Conservation (phyloP, 2,329 filamentous ascomycete species). For the Fusarium marasasianum region DNA sequence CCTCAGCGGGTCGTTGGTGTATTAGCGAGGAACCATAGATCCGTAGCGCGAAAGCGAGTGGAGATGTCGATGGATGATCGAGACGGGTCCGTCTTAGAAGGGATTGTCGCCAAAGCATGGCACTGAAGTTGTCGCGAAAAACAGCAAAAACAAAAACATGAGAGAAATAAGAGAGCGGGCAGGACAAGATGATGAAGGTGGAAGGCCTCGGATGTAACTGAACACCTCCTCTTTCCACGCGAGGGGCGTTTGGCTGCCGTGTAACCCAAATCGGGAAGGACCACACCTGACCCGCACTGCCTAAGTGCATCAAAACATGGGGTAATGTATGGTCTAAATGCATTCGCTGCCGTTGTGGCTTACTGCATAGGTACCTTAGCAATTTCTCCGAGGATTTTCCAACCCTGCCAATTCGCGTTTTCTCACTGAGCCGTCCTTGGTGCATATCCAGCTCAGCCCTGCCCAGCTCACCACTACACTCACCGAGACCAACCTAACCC, state of each 20-base stretch:
- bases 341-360: conserved; percentile 2
- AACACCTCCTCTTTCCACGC: conserved; percentile 26
- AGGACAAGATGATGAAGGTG: background rate
- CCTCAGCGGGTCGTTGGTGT: conserved; percentile 32
- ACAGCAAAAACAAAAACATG: background rate
- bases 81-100: conserved; percentile 38
- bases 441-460: conserved; percentile 18
- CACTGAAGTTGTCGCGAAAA: conserved; percentile 11
- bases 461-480: conserved; percentile 5
- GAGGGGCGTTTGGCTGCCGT: conserved; percentile 35
- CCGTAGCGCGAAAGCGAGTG: conserved; percentile 35
- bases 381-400: conserved; percentile 40
- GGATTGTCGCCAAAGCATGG: conserved; percentile 46
- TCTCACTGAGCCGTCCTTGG: conserved; percentile 29
- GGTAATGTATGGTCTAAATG: conserved; percentile 17
- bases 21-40: conserved; percentile 38
- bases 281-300: conserved; percentile 3
- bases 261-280: conserved; percentile 36
- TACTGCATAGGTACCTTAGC: conserved; percentile 5
- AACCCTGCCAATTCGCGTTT: conserved; percentile 32
- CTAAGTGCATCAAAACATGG: conserved; percentile 30
- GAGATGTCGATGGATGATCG: conserved; percentile 31
- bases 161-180: background rate
- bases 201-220: conserved; percentile 18
- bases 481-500: background rate